Evolutionary conservation across 2,329 filamentous ascomycete genomes (phyloP).

Genomic region (Phyllosticta capitalensis): DNA sequence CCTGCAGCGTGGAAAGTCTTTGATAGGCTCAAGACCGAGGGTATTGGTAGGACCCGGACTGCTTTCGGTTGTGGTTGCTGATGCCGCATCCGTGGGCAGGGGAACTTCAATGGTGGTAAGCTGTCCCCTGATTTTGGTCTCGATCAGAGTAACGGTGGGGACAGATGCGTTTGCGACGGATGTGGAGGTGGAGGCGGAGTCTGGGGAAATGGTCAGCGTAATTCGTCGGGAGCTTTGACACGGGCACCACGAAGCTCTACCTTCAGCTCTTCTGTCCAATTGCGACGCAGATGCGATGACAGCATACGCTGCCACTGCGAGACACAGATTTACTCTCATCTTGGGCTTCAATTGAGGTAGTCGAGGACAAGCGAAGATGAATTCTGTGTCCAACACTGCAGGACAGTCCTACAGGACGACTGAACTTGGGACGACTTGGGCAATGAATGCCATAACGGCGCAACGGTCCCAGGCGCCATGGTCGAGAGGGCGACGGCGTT

Average conservation of each 20-base stretch:
- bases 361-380: not conserved
- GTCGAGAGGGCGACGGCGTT: not conserved
- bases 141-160: slow-evolving; percentile 15
- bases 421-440: not conserved
- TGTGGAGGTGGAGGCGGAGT: slow-evolving; percentile 5
- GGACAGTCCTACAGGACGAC: not conserved
- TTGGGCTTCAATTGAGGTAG: not conserved
- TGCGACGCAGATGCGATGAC: not conserved
- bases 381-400: not conserved
- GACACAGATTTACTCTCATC: not conserved
- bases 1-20: slow-evolving; percentile 25
- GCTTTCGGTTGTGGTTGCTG: not conserved
- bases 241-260: not conserved
- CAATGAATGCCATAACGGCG: not conserved
- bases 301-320: not conserved
- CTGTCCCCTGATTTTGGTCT: slow-evolving; percentile 16
- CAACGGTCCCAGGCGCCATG: not conserved
- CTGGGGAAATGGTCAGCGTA: slow-evolving; percentile 6
- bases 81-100: slow-evolving; percentile 12
- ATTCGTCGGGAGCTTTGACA: slow-evolving; percentile 7
- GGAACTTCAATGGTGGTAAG: slow-evolving; percentile 15
- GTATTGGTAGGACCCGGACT: not conserved
- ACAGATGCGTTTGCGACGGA: slow-evolving; percentile 11
- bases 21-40: slow-evolving; percentile 12
- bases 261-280: not conserved